Evolutionary conservation across 805 yeast genomes (phyloP), one percentile per base, ranked within the genome.

Genomic region (Suhomyces sp.): DNA sequence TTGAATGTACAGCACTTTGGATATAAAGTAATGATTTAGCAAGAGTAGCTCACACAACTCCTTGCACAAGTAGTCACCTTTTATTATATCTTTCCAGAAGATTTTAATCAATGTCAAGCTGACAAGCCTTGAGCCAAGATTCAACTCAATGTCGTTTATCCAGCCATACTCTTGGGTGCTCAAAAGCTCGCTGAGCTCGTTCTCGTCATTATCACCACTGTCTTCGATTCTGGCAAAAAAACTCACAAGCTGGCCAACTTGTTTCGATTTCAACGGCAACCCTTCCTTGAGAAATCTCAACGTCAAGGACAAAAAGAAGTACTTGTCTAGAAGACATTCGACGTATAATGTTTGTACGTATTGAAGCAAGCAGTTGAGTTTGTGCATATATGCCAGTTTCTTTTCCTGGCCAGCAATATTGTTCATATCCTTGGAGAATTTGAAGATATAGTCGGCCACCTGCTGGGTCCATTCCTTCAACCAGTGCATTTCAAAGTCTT

Each of bases 401-500:
- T 59, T 62, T 17, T 75, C 78, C 0, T 52, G 53, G 4, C 66
- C 51, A 4, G 56, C 52, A 3, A 71, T 61, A 6, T 43, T 39
- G 4, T 52, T 43, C 63, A 73, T 62, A 29, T 77, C 81, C 43
- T 75, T 71, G 21, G 84, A 72, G 22, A 79, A 72, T 55, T 76
- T 76, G 55, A 79, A 83, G 10, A 85, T 59, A 58, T 76, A 87
- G 50, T 81, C 84, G 2, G 84, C 76, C 13, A 92, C 84, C 57
- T 88, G 96, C 41, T 84, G 87, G 0, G 97, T 88, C 98, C 98
- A 93, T 63, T 90, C 97, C 52, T 81, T 82, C 17, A 86, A 73
- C 90, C 97, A 86, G 46, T 78, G 81, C 21, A 70, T 65, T 53
- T 84, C 87, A n/a, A 75, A 57, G 21, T 57, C 57, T 21, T 72